Percentiles rank a stretch among this genome's conserved stretches.
Conservation (phyloP, 2,329 filamentous ascomycete species). For the Penicillium vulpinum region DNA sequence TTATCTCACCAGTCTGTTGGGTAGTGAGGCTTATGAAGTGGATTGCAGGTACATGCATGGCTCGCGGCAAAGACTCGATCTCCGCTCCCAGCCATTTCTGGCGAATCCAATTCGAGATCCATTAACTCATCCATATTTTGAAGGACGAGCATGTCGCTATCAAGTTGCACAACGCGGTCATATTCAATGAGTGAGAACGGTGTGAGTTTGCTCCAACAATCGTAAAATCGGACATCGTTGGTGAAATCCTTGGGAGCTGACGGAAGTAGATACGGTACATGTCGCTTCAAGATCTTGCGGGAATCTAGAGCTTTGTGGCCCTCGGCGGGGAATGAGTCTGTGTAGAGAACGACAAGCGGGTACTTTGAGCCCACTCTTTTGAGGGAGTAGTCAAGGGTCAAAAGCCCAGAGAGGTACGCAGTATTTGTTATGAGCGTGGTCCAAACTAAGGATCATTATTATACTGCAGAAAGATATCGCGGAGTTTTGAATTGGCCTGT, state of each 20-base stretch:
- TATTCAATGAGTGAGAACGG: not conserved
- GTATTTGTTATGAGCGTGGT: slow-evolving; percentile 84
- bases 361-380: slow-evolving; percentile 41
- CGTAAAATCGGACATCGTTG: not conserved
- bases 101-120: not conserved
- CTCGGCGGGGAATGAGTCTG: not conserved
- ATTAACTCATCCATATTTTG: not conserved
- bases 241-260: not conserved
- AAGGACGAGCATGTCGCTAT: not conserved
- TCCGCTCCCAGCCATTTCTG: not conserved
- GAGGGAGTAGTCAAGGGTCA: slow-evolving; percentile 78
- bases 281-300: not conserved
- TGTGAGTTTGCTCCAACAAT: not conserved
- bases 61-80: not conserved
- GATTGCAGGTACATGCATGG: not conserved
- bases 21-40: not conserved
- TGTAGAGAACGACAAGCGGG: not conserved
- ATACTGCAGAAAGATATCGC: not conserved
- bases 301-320: not conserved
- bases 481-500: not conserved
- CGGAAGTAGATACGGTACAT: not conserved
- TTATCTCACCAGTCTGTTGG: not conserved
- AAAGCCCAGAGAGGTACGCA: slow-evolving; percentile 75
- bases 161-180: not conserved
- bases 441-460: slow-evolving; percentile 62